A percentile compares a stretch with the other conserved stretches of the same genome.
Evolutionary conservation across 1,139 yeast species (phyloP).

Genomic region (Pneumocystis wakefieldiae): DNA sequence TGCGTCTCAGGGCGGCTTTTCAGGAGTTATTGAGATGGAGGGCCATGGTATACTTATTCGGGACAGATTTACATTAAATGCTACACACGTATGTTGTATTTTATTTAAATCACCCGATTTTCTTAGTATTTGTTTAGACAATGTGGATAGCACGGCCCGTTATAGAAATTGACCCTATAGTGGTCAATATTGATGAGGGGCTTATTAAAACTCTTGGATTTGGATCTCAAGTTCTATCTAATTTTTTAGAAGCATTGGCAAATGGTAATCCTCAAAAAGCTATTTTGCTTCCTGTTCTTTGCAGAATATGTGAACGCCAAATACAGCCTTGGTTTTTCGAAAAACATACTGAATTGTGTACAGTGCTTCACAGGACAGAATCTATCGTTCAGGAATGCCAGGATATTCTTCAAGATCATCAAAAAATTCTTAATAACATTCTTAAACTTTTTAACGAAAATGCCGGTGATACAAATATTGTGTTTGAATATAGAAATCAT

Average conservation of each 20-base stretch:
- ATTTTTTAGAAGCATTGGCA: conserved; percentile 50
- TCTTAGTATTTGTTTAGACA: conserved; percentile 26
- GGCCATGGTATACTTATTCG: conserved; percentile 93
- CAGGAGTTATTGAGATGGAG: conserved; percentile 28
- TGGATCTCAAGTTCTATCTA: conserved; percentile 72
- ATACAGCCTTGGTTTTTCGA: conserved; percentile 98
- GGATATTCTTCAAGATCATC: conserved; percentile 63
- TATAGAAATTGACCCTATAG: conserved; percentile 42
- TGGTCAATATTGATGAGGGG: conserved; percentile 50
- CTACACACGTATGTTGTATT: conserved; percentile 36
- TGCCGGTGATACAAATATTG: conserved; percentile 3
- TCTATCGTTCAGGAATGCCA: conserved; percentile 67
- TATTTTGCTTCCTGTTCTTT: conserved; percentile 60
- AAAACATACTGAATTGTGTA: conserved; percentile 74
- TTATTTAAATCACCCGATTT: background rate
- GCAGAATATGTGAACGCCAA: conserved; percentile 80
- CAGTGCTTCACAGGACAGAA: conserved; percentile 69
- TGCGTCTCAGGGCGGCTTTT: background rate
- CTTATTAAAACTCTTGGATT: conserved; percentile 66
- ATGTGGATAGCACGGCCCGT: conserved; percentile 89
- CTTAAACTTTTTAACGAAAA: conserved; percentile 25
- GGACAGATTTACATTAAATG: conserved; percentile 41
- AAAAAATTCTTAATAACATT: conserved; percentile 35
- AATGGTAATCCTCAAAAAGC: conserved; percentile 42
- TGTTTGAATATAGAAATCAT: conserved; percentile 12